Conservation (phyloP, 139 green algal genomes). For the Chlamydomonas asymmetrica region DNA sequence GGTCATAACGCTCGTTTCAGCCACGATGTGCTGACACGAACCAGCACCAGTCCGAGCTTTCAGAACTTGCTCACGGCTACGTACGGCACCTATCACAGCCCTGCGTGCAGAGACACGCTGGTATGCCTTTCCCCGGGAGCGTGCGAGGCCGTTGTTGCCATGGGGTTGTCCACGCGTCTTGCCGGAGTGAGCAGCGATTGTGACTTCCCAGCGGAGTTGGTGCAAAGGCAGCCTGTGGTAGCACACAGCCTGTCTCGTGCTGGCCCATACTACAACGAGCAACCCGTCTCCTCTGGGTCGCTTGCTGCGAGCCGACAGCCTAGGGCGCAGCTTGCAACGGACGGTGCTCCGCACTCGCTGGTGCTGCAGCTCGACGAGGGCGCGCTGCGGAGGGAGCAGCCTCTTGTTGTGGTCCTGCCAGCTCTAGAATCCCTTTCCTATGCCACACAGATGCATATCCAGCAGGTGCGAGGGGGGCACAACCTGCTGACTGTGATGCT, state of each 20-base stretch:
- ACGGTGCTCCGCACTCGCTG: constrained; percentile 2
- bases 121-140: constrained; percentile 70
- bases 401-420: constrained; percentile 74
- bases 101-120: no score
- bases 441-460: constrained; percentile 35
- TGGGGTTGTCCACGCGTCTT: constrained; percentile 74
- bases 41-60: no score
- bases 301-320: neutral
- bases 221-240: constrained; percentile 20
- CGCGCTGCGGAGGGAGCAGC: constrained; percentile 58
- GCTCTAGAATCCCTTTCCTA: constrained; percentile 38
- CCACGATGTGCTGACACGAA: no score
- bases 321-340: neutral
- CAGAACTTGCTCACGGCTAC: no score
- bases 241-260: constrained; percentile 9
- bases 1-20: no score
- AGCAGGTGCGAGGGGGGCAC: constrained; percentile 27
- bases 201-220: constrained; percentile 65
- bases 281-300: neutral
- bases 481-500: no score
- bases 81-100: no score
- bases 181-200: constrained; percentile 73
- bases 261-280: neutral
- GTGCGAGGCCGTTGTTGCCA: constrained; percentile 78
- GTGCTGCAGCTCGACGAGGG: constrained; percentile 67